A percentile compares a stretch with the other conserved stretches of the same genome.
These are phyloP conservation scores for Beauveria medogensis DNA, from an alignment of 2,329 filamentous ascomycete genomes.

Conservation along the genomic window DNA sequence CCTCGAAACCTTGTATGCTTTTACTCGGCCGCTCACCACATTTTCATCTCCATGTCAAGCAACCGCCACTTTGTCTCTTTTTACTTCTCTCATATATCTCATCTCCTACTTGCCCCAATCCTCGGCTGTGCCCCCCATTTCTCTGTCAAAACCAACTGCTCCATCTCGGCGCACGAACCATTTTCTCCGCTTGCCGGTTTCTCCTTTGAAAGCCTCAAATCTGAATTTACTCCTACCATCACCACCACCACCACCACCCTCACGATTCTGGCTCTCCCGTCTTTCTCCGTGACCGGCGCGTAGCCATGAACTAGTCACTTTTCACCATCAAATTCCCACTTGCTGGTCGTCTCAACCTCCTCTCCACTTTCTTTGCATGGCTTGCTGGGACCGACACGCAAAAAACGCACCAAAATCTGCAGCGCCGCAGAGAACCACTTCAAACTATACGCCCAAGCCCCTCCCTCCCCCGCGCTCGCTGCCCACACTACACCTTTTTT, in stretches of 20 bases:
- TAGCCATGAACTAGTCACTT: slow-evolving; percentile 4
- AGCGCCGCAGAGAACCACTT: slow-evolving; percentile 7
- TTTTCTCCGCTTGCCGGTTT: neutral
- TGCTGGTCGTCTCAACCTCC: neutral
- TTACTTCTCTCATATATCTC: neutral
- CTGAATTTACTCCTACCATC: neutral
- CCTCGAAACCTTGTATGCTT: slow-evolving; percentile 10
- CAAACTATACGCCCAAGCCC: slow-evolving; percentile 8
- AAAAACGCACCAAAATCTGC: slow-evolving; percentile 1
- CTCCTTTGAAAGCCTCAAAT: neutral
- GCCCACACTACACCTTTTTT: slow-evolving; percentile 1
- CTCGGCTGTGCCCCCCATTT: neutral
- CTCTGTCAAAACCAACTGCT: neutral
- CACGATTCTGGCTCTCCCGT: neutral
- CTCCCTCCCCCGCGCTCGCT: slow-evolving; percentile 10
- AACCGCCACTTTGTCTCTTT: neutral
- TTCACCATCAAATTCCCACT: neutral
- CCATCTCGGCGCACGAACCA: neutral
- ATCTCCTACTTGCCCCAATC: too few relatives aligned
- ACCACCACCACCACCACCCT: neutral
- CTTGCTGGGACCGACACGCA: slow-evolving; percentile 1
- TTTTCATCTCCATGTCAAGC: neutral
- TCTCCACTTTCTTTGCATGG: neutral
- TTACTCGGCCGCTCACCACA: slow-evolving; percentile 1
- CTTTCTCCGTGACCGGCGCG: neutral